Base-by-base conservation (phyloP, 768 basidiomycete species). In the Mycena albidolilacea region DNA sequence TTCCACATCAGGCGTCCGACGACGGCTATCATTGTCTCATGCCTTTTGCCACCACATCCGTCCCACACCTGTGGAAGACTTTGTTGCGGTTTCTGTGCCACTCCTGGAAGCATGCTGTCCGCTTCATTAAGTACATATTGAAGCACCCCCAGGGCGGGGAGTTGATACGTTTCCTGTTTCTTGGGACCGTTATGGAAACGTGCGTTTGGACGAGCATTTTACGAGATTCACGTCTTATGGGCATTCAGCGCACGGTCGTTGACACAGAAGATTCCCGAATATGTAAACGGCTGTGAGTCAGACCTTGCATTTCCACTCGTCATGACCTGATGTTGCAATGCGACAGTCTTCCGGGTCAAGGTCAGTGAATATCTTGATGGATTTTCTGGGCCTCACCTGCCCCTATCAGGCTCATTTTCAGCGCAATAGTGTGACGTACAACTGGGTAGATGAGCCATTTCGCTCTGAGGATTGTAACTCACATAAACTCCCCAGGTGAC, bases 131-230 rank as follows among this genome's bases (percentile, higher is more conserved):
- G 46, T 52, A 52, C 37, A 54, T 69, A 11, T 9, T 69, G 46
- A 59, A 37, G n/a, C 67, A 69, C 35, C 67, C 67, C 1, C 67
- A 69, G 41, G 67, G 39, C 15, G 67, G 67, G 41, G 67, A 69
- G 35, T 58, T 69, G 23, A 9, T 69, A 7, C 67, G 67, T 5
- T 69, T 69, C 48, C 19, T 69, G 7, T 69, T 69, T 43, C 44
- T 69, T 10, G 67, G 67, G 4, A 50, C 59, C 5, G 21, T 69
- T 3, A 35, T 69, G 46, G 67, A 69, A 62, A 69, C 67, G 67
- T 69, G 48, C 38, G 67, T 44, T 43, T 55, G 1, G 11, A 11
- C 35, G 7, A 43, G 9, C 41, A 10, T 43, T 43, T 43, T 8
- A 15, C 58, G 38, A 3, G 12, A 2, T n/a, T 59, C 23, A 17